Evolutionary conservation across 768 basidiomycete genomes (phyloP).

Genomic region (Dioszegia crocea): DNA sequence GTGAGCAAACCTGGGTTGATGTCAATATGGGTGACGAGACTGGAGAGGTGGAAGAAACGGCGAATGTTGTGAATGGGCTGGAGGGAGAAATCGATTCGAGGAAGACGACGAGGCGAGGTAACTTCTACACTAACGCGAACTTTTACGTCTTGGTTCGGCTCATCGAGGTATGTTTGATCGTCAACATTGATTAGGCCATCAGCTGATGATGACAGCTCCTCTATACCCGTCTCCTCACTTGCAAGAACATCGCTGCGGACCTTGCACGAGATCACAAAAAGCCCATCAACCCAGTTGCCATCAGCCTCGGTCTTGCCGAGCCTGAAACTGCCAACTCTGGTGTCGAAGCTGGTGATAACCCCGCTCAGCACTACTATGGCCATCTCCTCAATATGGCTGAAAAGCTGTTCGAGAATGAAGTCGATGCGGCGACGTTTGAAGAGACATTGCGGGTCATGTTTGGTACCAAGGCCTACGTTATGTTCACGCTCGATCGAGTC

Average conservation of each 20-base stretch:
- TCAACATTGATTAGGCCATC: conserved; percentile 1
- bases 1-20: conserved; percentile 49
- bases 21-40: conserved; percentile 28
- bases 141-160: conserved; percentile 86
- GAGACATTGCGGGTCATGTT: conserved; percentile 82
- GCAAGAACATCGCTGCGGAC: conserved; percentile 73
- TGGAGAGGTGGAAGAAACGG: not conserved
- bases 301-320: conserved; percentile 80
- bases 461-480: conserved; percentile 68
- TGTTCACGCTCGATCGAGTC: conserved; percentile 92
- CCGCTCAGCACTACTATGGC: conserved; percentile 71
- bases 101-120: conserved; percentile 34
- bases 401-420: conserved; percentile 85
- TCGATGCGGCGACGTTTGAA: conserved; percentile 88
- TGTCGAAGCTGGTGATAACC: conserved; percentile 48
- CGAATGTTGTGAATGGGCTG: conserved; percentile 7
- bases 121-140: conserved; percentile 84
- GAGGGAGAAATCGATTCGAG: conserved; percentile 7
- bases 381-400: conserved; percentile 87
- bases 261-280: conserved; percentile 57
- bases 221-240: conserved; percentile 46
- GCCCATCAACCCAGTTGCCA: conserved; percentile 64
- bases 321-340: conserved; percentile 42
- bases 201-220: conserved; percentile 3
- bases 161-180: conserved; percentile 64